Conservation (phyloP, 176 grass and related monocot species). For the Echinochloa phyllopogon region DNA sequence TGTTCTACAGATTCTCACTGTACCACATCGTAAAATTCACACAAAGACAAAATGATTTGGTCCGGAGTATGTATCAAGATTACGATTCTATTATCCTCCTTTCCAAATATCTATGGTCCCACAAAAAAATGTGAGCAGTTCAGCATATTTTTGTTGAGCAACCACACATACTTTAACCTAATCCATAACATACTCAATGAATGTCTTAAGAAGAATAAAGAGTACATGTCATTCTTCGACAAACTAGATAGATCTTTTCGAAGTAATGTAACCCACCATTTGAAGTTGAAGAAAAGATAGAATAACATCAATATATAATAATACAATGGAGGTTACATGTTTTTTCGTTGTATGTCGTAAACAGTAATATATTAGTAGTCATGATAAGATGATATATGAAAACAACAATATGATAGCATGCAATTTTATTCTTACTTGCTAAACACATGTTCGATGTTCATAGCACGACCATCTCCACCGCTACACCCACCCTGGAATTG, state of each 20-base stretch:
- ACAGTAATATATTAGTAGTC: neutral
- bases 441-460: conserved; percentile 87
- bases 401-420: neutral
- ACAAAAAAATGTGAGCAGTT: neutral
- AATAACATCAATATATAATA: neutral
- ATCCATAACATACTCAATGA: neutral
- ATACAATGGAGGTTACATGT: too few relatives aligned
- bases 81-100: neutral
- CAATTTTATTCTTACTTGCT: conserved; percentile 45
- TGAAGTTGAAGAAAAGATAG: neutral
- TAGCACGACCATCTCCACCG: conserved; percentile 50
- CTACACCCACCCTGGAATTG: conserved; percentile 53
- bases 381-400: neutral
- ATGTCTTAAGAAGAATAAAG: neutral
- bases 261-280: neutral
- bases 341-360: neutral
- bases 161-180: neutral
- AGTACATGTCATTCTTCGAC: neutral
- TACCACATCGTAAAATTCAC: neutral
- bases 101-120: neutral
- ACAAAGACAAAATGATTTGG: neutral
- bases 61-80: neutral
- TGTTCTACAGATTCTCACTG: neutral
- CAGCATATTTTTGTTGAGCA: neutral
- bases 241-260: neutral